A percentile compares a stretch with the other conserved stretches of the same genome.
Evolutionary conservation across 2,329 filamentous ascomycete species (phyloP).

Genomic region (Colletotrichum neosansevieriae): DNA sequence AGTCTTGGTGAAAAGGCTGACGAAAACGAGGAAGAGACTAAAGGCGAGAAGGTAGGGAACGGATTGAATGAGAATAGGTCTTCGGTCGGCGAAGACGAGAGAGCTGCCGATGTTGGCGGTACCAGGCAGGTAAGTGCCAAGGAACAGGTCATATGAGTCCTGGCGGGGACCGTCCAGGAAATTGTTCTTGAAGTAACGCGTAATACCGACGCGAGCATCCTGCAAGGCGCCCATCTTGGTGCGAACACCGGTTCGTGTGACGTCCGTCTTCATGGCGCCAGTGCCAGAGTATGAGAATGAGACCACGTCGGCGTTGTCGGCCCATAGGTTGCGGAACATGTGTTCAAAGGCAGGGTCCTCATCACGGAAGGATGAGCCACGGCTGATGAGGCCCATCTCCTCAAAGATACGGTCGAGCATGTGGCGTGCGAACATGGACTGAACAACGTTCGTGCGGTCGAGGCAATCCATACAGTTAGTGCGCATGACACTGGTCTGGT

Average conservation of each 20-base stretch:
- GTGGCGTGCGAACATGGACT: slow-evolving; percentile 95
- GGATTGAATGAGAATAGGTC: slow-evolving; percentile 91
- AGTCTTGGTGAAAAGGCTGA: slow-evolving; percentile 79
- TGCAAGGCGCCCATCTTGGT: slow-evolving; percentile 88
- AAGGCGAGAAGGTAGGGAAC: slow-evolving; percentile 92
- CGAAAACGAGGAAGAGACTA: slow-evolving; percentile 83
- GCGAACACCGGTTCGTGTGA: slow-evolving; percentile 91
- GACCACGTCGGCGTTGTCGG: slow-evolving; percentile 96
- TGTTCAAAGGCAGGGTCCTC: slow-evolving; percentile 87
- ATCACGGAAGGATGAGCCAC: slow-evolving; percentile 79
- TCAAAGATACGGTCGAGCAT: slow-evolving; percentile 89
- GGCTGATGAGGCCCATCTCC: slow-evolving; percentile 82
- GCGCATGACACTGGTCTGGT: slow-evolving; percentile 90
- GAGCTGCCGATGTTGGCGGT: slow-evolving; percentile 77
- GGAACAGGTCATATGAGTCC: slow-evolving; percentile 94
- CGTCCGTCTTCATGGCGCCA: slow-evolving; percentile 97
- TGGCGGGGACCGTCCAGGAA: slow-evolving; percentile 94
- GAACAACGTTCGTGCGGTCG: slow-evolving; percentile 96
- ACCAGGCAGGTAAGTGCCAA: slow-evolving; percentile 85
- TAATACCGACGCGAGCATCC: slow-evolving; percentile 89
- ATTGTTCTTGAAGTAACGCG: slow-evolving; percentile 93
- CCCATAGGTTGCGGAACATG: slow-evolving; percentile 97
- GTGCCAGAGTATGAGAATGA: slow-evolving; percentile 95
- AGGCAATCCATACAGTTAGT: slow-evolving; percentile 99
- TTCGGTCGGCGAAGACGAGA: slow-evolving; percentile 83